These are phyloP conservation scores for Rosellinia necatrix DNA, from an alignment of 2,329 filamentous ascomycete species.

Conservation along the genomic window DNA sequence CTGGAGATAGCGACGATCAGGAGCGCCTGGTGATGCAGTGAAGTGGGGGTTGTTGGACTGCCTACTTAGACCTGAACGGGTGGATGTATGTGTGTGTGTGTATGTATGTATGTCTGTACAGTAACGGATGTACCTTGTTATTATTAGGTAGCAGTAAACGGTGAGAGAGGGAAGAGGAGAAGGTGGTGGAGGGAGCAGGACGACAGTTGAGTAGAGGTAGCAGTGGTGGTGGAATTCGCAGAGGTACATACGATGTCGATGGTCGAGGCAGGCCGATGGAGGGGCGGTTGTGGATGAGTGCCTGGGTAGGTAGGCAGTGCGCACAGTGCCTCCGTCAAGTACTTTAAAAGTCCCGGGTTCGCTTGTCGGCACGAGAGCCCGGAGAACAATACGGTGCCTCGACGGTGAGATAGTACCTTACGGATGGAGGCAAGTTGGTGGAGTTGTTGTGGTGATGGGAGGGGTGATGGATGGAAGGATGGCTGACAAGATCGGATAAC, in stretches of 20 bases:
- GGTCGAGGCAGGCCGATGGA: constrained; percentile 26
- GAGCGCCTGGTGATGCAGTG: constrained; percentile 24
- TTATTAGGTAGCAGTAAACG: constrained; percentile 17
- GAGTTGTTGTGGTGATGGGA: constrained; percentile 19
- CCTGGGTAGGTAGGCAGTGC: too few relatives aligned
- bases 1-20: constrained; percentile 26
- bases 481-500: constrained; percentile 1
- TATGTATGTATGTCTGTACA: not conserved
- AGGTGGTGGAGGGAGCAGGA: constrained; percentile 5
- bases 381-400: constrained; percentile 13
- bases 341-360: constrained; percentile 12
- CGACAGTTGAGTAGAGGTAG: constrained; percentile 9
- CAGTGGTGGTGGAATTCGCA: constrained; percentile 22
- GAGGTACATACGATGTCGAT: constrained; percentile 22
- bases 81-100: not conserved
- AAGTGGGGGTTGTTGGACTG: constrained; percentile 23
- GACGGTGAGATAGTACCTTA: constrained; percentile 13
- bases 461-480: not conserved
- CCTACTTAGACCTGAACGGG: constrained; percentile 12
- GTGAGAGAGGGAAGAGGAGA: constrained; percentile 1
- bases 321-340: constrained; percentile 23
- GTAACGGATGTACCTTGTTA: constrained; percentile 10
- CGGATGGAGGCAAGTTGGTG: constrained; percentile 23
- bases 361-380: constrained; percentile 24
- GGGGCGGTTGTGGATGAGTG: constrained; percentile 22